Evolutionary conservation across 1,284 basidiomycete species (phyloP).

Genomic region (Cutaneotrichosporon arboriforme): DNA sequence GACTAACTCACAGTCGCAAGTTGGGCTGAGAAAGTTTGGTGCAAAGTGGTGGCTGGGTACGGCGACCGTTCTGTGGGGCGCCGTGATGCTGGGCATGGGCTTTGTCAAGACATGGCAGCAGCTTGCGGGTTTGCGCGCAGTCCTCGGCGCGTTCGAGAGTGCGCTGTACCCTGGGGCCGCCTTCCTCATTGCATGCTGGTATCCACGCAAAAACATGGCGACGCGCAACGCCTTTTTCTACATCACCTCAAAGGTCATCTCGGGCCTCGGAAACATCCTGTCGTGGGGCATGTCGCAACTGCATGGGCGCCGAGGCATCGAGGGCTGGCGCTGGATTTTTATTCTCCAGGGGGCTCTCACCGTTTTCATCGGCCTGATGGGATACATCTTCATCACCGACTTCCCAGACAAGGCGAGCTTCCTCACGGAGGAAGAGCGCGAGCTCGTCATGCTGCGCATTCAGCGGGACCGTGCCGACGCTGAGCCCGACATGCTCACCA

Average conservation of each 20-base stretch:
- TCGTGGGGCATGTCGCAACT: constrained; percentile 10
- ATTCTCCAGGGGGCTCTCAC: constrained; percentile 15
- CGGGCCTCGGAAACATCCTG: constrained; percentile 13
- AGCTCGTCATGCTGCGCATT: constrained; percentile 12
- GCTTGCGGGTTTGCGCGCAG: constrained; percentile 23
- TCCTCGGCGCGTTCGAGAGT: constrained; percentile 46
- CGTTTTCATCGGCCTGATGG: constrained; percentile 7
- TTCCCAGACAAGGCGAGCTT: constrained; percentile 15
- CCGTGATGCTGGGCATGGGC: constrained; percentile 33
- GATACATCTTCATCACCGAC: constrained; percentile 11
- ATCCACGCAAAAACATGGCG: constrained; percentile 50
- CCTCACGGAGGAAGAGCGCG: constrained; percentile 10
- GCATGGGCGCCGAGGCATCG: constrained; percentile 4
- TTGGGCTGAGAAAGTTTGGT: constrained; percentile 26
- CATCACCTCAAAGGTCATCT: constrained; percentile 27
- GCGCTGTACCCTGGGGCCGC: constrained; percentile 45
- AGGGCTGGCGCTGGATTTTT: constrained; percentile 18
- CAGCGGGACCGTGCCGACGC: constrained; percentile 38
- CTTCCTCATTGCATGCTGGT: constrained; percentile 47
- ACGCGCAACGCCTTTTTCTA: constrained; percentile 46
- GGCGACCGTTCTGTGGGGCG: constrained; percentile 36
- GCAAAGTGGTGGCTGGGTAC: constrained; percentile 14
- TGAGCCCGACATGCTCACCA: constrained; percentile 43
- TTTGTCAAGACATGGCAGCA: constrained; percentile 30
- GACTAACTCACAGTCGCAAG: constrained; percentile 1